phyloP scores from a whole-genome alignment of 2,329 filamentous ascomycete genomes.

The Calonectria pauciramosa region DNA sequence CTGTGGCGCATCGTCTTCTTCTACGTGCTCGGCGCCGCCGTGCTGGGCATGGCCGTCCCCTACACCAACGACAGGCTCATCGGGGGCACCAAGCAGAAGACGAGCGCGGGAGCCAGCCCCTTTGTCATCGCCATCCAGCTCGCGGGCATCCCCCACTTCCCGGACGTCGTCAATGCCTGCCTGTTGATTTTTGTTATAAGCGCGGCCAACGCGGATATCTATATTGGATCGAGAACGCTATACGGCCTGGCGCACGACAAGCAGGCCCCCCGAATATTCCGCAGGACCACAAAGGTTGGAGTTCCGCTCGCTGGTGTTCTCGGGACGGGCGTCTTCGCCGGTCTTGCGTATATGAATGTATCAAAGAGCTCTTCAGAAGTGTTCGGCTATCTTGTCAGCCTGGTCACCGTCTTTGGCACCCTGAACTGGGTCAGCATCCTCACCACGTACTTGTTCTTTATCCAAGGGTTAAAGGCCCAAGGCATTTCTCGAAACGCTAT shows the following conservation, averaged over 20 bases:
- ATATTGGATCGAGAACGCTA: constrained; percentile 80
- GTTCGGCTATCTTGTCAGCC: constrained; percentile 25
- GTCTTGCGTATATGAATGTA: constrained; percentile 75
- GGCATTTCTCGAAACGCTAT: not conserved
- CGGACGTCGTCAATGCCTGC: constrained; percentile 79
- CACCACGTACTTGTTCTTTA: constrained; percentile 8
- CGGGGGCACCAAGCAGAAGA: constrained; percentile 64
- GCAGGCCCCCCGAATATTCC: constrained; percentile 79
- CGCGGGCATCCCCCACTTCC: constrained; percentile 73
- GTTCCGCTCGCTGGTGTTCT: constrained; percentile 77
- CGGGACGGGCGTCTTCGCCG: constrained; percentile 70
- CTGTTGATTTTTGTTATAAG: constrained; percentile 83
- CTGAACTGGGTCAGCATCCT: constrained; percentile 25
- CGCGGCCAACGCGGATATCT: constrained; percentile 83
- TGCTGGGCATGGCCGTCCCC: constrained; percentile 82
- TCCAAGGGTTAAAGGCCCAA: not conserved
- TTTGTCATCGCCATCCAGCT: constrained; percentile 81
- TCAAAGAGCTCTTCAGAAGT: constrained; percentile 5
- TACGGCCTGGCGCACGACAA: constrained; percentile 80
- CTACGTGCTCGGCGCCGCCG: constrained; percentile 80
- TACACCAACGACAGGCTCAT: constrained; percentile 74
- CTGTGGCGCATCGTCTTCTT: constrained; percentile 88
- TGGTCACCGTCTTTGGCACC: constrained; percentile 25
- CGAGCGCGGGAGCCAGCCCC: constrained; percentile 67
- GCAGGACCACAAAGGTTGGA: constrained; percentile 77